phyloP scores from a whole-genome alignment of 2,329 filamentous ascomycete genomes.

The Hawksworthiomyces lignivorus region DNA sequence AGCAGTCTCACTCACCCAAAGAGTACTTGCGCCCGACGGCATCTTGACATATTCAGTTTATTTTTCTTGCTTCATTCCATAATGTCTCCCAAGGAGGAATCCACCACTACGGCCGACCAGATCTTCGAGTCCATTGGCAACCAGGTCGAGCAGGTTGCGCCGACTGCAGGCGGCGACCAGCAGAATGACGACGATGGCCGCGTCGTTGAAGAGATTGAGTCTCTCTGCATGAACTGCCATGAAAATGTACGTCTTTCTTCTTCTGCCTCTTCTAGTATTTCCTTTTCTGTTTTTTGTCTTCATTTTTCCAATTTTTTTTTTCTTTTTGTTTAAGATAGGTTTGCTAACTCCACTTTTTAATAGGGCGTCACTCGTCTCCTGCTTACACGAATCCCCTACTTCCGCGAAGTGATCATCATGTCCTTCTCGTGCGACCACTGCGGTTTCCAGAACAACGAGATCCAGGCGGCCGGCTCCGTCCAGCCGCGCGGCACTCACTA shows the following conservation, averaged over 20 bases:
- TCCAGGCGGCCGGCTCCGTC: constrained; percentile 86
- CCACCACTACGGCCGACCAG: constrained; percentile 34
- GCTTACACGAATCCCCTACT: constrained; percentile 89
- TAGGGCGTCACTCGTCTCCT: constrained; percentile 80
- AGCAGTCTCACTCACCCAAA: no score
- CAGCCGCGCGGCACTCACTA: constrained; percentile 84
- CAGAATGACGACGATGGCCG: constrained; percentile 39
- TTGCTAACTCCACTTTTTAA: no score
- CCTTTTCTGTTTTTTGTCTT: no score
- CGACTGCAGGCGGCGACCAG: constrained; percentile 23
- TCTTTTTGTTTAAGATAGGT: no score
- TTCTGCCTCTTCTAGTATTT: no score
- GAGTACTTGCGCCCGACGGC: not conserved
- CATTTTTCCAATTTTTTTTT: no score
- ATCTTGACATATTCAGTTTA: no score
- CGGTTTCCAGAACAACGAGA: constrained; percentile 82
- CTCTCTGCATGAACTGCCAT: constrained; percentile 79
- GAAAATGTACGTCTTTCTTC: no score
- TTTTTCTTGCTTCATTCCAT: no score
- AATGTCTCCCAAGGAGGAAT: constrained; percentile 25
- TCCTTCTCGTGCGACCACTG: constrained; percentile 92
- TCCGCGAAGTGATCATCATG: constrained; percentile 95
- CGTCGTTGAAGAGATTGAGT: constrained; percentile 63
- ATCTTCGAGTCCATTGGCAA: constrained; percentile 57
- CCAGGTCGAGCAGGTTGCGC: constrained; percentile 47